Evolutionary conservation across 78 protist species (phyloP).

Genomic region (Thecamonas trahens): DNA sequence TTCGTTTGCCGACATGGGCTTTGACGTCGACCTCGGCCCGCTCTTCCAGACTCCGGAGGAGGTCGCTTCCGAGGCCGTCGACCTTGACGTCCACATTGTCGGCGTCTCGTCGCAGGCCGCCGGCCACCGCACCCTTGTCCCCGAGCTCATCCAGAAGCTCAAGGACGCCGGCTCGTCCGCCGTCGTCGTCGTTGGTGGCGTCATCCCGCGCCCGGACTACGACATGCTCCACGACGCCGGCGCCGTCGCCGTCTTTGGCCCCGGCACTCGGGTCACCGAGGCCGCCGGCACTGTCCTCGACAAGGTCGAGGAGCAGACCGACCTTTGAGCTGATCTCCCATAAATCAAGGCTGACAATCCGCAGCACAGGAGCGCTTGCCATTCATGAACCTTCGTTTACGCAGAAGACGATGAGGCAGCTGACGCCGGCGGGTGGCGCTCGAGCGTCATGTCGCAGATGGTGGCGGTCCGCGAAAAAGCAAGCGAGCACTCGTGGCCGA

Average conservation of each 20-base stretch:
- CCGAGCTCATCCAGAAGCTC: constrained; percentile 70
- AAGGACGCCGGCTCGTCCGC: constrained; percentile 25
- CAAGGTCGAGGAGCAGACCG: no score
- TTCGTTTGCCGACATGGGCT: constrained; percentile 95
- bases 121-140: constrained; percentile 93
- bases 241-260: constrained; percentile 84
- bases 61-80: constrained; percentile 86
- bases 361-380: no score
- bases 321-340: no score
- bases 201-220: constrained; percentile 91
- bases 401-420: no score
- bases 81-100: constrained; percentile 92
- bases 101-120: constrained; percentile 95
- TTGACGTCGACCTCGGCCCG: constrained; percentile 93
- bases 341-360: no score
- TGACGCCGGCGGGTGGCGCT: no score
- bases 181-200: constrained; percentile 88
- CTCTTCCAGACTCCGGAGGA: constrained; percentile 80
- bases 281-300: no score
- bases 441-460: no score
- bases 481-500: constrained; percentile 95
- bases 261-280: no score
- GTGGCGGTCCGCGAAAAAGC: no score
- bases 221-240: constrained; percentile 78
- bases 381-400: no score